phyloP scores from a whole-genome alignment of 805 yeast genomes.

The Kuraishia capsulata region DNA sequence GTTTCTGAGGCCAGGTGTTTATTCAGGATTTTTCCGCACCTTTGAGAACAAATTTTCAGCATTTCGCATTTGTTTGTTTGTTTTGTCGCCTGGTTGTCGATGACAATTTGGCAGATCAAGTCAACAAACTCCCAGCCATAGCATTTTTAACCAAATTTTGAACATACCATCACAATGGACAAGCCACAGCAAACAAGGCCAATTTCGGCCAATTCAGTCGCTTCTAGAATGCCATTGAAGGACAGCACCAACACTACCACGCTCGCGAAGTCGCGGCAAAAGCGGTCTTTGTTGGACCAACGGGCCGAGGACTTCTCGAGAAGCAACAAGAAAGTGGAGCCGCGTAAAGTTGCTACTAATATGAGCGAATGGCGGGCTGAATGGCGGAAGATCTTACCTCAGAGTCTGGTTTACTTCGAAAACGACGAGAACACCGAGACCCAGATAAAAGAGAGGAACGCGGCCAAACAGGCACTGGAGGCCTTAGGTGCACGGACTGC shows the following conservation, averaged over 20 bases:
- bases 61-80: too few species aligned
- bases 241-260: slow-evolving; percentile 1
- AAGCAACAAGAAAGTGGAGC: neutral
- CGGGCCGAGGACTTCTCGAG: slow-evolving; percentile 10
- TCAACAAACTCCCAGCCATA: too few species aligned
- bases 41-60: too few species aligned
- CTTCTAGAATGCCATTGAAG: slow-evolving; percentile 2
- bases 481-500: slow-evolving; percentile 49
- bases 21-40: too few species aligned
- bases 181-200: too few species aligned
- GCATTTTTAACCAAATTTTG: too few species aligned
- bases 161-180: too few species aligned
- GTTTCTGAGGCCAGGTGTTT: too few species aligned
- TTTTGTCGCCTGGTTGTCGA: too few species aligned
- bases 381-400: slow-evolving; percentile 52
- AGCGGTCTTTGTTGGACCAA: slow-evolving; percentile 12
- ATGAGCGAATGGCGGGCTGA: slow-evolving; percentile 43
- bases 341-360: neutral
- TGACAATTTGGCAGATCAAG: too few species aligned
- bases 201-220: too few species aligned
- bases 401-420: slow-evolving; percentile 50
- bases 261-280: slow-evolving; percentile 4
- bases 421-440: slow-evolving; percentile 21
- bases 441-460: slow-evolving; percentile 20
- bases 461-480: slow-evolving; percentile 23